Conservation (phyloP, 164 flowering plant species). For the Chimonanthus praecox region DNA sequence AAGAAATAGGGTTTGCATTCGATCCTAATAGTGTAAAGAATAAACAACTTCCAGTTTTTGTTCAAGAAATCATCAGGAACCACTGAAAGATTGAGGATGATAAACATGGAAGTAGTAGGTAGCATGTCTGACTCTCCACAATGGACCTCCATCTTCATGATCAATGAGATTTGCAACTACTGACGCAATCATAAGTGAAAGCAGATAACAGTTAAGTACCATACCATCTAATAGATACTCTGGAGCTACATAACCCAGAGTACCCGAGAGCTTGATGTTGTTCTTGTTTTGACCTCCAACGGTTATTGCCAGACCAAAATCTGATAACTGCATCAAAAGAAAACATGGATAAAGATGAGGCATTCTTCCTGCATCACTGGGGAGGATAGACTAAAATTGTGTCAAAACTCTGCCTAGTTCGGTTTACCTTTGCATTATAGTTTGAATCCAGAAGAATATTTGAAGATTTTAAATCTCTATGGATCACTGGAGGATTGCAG, state of each 20-base stretch:
- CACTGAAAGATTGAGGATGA: background rate
- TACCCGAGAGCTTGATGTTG: slow-evolving; percentile 77
- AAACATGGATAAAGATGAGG: background rate
- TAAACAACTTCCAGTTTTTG: background rate
- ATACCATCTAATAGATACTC: slow-evolving; percentile 94
- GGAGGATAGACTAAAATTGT: background rate
- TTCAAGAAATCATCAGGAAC: background rate
- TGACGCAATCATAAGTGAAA: background rate
- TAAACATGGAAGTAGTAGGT: background rate
- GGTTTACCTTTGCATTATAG: slow-evolving; percentile 88
- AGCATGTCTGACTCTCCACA: background rate
- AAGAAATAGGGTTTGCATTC: too few relatives aligned
- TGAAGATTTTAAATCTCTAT: slow-evolving; percentile 95
- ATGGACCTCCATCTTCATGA: background rate
- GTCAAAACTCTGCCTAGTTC: background rate
- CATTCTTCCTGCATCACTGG: background rate
- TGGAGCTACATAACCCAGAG: slow-evolving; percentile 93
- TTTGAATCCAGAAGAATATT: slow-evolving; percentile 89
- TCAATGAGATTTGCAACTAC: background rate
- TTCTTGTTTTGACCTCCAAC: slow-evolving; percentile 54
- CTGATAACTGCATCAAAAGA: slow-evolving; percentile 58
- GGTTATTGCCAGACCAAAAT: slow-evolving; percentile 83
- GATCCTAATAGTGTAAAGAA: background rate
- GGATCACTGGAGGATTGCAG: slow-evolving; percentile 86
- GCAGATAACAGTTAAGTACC: background rate